phyloP scores from a whole-genome alignment of 2,329 filamentous ascomycete genomes.

The Dothidotthia symphoricarpi region DNA sequence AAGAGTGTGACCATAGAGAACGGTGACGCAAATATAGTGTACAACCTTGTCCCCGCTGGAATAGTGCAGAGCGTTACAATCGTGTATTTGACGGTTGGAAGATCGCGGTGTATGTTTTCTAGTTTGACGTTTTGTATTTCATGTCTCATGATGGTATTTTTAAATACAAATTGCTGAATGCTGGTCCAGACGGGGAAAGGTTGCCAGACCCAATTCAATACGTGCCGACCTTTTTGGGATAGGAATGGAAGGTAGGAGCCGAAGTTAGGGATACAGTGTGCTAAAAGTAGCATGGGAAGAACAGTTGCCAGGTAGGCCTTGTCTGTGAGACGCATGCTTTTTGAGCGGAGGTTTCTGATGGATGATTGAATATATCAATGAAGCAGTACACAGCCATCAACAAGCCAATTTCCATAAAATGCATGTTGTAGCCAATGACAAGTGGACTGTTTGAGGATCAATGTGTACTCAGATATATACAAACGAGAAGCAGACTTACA shows the following conservation, averaged over 20 bases:
- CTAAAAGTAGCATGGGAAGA: conserved; percentile 9
- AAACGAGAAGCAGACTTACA: conserved; percentile 1
- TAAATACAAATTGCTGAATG: conserved; percentile 12
- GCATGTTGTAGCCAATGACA: conserved; percentile 13
- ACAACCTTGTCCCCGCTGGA: conserved; percentile 11
- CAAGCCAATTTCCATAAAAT: conserved; percentile 10
- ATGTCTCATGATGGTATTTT: conserved; percentile 13
- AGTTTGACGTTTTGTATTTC: conserved; percentile 8
- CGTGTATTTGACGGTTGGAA: conserved; percentile 13
- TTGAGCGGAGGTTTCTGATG: conserved; percentile 14
- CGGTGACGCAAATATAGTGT: conserved; percentile 9
- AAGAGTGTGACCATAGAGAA: conserved; percentile 10
- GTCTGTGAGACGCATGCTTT: conserved; percentile 13
- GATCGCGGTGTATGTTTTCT: conserved; percentile 6
- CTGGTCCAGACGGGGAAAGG: conserved; percentile 12
- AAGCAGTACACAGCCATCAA: conserved; percentile 13
- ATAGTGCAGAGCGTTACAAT: conserved; percentile 10
- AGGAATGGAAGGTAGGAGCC: conserved; percentile 3
- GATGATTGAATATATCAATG: conserved; percentile 14
- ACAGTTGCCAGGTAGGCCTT: conserved; percentile 13
- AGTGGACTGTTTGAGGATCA: conserved; percentile 7
- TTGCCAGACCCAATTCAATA: conserved; percentile 15
- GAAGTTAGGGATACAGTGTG: conserved; percentile 10
- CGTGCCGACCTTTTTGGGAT: conserved; percentile 8
- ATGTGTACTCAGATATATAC: background rate